Base-by-base conservation (phyloP, 2,329 filamentous ascomycete species). In the Escovopsis sp. region DNA sequence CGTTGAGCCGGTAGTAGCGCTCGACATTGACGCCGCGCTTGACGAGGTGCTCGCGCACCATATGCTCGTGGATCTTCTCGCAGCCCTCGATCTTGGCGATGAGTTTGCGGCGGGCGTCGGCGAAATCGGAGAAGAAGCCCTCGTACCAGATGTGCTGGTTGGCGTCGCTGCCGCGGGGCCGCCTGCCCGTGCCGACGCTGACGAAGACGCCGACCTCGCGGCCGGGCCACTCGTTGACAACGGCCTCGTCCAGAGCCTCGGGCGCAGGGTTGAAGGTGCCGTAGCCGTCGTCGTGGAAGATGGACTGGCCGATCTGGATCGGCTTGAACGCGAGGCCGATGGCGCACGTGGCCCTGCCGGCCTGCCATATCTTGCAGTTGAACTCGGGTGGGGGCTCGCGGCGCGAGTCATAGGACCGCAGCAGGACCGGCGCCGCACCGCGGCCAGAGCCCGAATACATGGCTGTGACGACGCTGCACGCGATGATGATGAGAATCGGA, bases 301-400 rank as follows among this genome's bases (percentile, higher is more conserved):
- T 68, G 1, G 86, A 88, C 55, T 96, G 88, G 4, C 90, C 90
- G 27, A 98, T 83, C 44, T 82, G 79, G 34, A 98, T 86, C 0
- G 88, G 86, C 55, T 98, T 98, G 62, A 98, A 98, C 1, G 90
- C 90, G 30, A 94, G 66, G 1, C 83, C 85, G 1, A 88, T 90
- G 1, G 90, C 84, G 35, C 73, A 84, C 1, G 90, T 98, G n/a
- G 90, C 90, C 40, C 90, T 76, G 10, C 90, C 90, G 4, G 90
- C 90, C 60, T 98, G 79, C 90, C 90, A 98, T 38, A 98, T 90
- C 31, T 79, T 93, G 58, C 87, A 94, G 51, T 94, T 82, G 41
- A 85, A 88, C 55, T 94, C 87, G 3, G 88, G 82, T 0, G 86
- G 72, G 1, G 87, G 81, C 55, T 96, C 90, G 55, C 81, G 85